A percentile compares a stretch with the other conserved stretches of the same genome.
These are phyloP conservation scores for Trametes versicolor DNA, from an alignment of 1,284 basidiomycete genomes.

Conservation along the genomic window DNA sequence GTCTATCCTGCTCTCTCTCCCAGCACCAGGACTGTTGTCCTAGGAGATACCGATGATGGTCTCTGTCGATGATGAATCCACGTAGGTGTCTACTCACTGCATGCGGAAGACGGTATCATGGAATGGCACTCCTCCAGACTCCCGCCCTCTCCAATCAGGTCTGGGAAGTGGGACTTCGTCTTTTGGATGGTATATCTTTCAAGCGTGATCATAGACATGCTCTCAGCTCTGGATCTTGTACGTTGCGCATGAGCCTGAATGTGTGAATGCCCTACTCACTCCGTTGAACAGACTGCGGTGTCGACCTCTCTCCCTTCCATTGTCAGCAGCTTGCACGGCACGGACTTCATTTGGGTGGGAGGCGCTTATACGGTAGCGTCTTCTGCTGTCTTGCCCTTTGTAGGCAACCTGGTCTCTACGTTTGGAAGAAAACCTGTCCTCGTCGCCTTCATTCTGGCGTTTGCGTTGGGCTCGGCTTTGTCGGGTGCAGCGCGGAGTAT, in stretches of 20 bases:
- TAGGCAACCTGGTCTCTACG: constrained; percentile 38
- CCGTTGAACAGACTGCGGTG: constrained; percentile 40
- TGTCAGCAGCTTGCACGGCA: constrained; percentile 41
- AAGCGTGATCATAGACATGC: constrained; percentile 18
- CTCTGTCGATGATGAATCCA: no score
- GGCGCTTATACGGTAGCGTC: constrained; percentile 42
- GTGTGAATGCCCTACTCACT: neutral
- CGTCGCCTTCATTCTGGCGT: neutral
- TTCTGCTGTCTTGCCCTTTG: constrained; percentile 41
- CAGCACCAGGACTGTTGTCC: no score
- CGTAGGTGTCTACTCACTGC: no score
- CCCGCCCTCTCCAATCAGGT: no score
- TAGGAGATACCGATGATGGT: no score
- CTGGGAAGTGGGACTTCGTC: constrained; percentile 7
- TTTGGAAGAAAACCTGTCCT: constrained; percentile 45
- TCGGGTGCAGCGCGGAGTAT: constrained; percentile 3
- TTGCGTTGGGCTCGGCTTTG: neutral
- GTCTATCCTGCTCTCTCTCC: no score
- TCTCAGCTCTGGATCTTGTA: constrained; percentile 28
- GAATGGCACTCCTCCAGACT: no score
- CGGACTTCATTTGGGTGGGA: constrained; percentile 44
- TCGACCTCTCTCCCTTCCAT: constrained; percentile 47
- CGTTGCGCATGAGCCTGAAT: neutral
- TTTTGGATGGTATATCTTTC: constrained; percentile 29
- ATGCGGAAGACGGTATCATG: no score